Percentiles rank a stretch among this genome's conserved stretches.
Evolutionary conservation across 441 rosid species (phyloP).

Genomic region (Corymbia citriodora): DNA sequence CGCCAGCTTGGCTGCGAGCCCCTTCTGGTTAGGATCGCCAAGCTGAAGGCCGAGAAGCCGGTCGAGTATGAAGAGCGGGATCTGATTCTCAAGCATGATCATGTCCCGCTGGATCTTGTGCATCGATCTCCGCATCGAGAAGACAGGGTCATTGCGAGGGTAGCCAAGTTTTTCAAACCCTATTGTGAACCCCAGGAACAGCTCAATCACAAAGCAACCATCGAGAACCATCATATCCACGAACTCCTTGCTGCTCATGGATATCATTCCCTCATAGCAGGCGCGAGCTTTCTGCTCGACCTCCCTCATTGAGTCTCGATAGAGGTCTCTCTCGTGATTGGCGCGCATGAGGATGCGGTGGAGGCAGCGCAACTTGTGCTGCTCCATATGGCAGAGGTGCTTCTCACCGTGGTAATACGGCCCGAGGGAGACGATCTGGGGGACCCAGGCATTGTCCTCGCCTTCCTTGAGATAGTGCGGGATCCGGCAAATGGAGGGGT

Average conservation of each 20-base stretch:
- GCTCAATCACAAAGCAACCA: background rate
- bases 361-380: background rate
- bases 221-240: slow-evolving; percentile 2
- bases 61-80: background rate
- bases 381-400: background rate
- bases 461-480: background rate
- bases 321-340: rapidly evolving
- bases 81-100: background rate
- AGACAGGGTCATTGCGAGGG: background rate
- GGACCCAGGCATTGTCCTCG: background rate
- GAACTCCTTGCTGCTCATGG: background rate
- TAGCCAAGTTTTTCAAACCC: background rate
- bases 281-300: background rate
- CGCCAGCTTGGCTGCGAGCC: background rate
- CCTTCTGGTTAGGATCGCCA: background rate
- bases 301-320: background rate
- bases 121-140: background rate
- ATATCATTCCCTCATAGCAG: background rate
- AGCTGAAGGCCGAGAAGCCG: background rate
- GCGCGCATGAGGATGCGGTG: background rate
- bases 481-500: background rate
- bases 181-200: background rate
- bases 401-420: background rate
- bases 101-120: background rate
- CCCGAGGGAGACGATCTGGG: background rate